A percentile compares a stretch with the other conserved stretches of the same genome.
phyloP scores from a whole-genome alignment of 148 eudicot genomes.

The Salicornia ramosissima region DNA sequence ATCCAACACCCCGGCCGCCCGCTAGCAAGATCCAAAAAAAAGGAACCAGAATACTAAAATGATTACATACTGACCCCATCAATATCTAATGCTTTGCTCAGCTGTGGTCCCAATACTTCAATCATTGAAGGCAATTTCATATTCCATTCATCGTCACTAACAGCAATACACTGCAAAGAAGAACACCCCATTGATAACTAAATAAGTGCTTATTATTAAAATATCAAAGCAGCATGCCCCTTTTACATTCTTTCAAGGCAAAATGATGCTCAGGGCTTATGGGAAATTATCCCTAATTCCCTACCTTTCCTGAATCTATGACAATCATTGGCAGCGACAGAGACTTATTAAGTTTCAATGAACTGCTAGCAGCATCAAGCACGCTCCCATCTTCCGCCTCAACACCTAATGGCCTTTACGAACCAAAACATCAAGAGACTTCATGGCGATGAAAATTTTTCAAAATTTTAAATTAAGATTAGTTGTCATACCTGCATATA shows the following conservation, averaged over 20 bases:
- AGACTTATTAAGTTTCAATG: conserved; percentile 42
- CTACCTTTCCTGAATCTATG: conserved; percentile 65
- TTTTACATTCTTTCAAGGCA: neutral
- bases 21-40: no score
- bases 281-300: conserved; percentile 30
- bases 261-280: neutral
- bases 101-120: conserved; percentile 39
- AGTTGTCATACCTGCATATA: conserved; percentile 55
- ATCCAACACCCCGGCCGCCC: no score
- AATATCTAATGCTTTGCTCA: conserved; percentile 45
- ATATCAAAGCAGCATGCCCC: neutral
- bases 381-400: conserved; percentile 39
- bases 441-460: neutral
- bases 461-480: neutral
- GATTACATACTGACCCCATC: conserved; percentile 49
- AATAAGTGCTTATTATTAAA: neutral
- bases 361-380: conserved; percentile 25
- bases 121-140: conserved; percentile 45
- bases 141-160: conserved; percentile 49
- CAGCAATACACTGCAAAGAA: conserved; percentile 44
- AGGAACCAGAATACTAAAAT: neutral
- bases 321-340: conserved; percentile 45
- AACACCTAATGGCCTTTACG: conserved; percentile 52
- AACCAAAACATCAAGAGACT: conserved; percentile 18
- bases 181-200: neutral